Evolutionary conservation across 75 land plant species (phyloP).

Genomic region (Adiantum capillusveneris): DNA sequence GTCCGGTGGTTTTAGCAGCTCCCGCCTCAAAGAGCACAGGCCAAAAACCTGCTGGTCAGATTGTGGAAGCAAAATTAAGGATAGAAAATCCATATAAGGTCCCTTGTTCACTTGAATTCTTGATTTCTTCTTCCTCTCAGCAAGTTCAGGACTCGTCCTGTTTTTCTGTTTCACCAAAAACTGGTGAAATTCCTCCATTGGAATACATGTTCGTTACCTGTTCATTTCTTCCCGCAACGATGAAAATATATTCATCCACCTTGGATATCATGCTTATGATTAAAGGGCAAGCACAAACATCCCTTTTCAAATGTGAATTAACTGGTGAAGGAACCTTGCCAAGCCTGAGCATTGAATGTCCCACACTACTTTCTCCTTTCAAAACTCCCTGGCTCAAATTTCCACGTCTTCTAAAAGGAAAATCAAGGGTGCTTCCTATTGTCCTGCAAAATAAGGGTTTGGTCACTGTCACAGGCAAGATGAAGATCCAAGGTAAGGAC

Average conservation of each 20-base stretch:
- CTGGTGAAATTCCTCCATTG: constrained; percentile 21
- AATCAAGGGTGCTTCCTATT: constrained; percentile 12
- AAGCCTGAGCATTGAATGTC: constrained; percentile 8
- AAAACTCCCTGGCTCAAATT: constrained; percentile 21
- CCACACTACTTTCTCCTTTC: constrained; percentile 15
- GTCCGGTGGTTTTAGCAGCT: constrained; percentile 18
- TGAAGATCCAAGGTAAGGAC: constrained; percentile 9
- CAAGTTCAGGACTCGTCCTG: constrained; percentile 12
- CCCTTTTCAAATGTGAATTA: constrained; percentile 20
- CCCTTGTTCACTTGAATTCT: constrained; percentile 22
- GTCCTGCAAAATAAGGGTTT: constrained; percentile 21
- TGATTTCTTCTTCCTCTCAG: constrained; percentile 14
- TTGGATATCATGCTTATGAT: constrained; percentile 20
- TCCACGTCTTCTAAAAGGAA: constrained; percentile 14
- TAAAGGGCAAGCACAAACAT: constrained; percentile 9
- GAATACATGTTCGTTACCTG: constrained; percentile 14
- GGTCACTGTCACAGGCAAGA: constrained; percentile 18
- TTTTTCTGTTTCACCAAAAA: constrained; percentile 15
- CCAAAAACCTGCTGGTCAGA: constrained; percentile 3
- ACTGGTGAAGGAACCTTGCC: constrained; percentile 29
- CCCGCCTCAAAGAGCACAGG: background rate
- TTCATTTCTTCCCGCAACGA: constrained; percentile 17
- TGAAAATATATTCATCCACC: constrained; percentile 18
- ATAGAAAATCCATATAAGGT: constrained; percentile 32
- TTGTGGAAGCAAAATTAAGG: constrained; percentile 14